A percentile compares a stretch with the other conserved stretches of the same genome.
Evolutionary conservation across 2,329 filamentous ascomycete genomes (phyloP).

Genomic region (Exophiala xenobiotica): DNA sequence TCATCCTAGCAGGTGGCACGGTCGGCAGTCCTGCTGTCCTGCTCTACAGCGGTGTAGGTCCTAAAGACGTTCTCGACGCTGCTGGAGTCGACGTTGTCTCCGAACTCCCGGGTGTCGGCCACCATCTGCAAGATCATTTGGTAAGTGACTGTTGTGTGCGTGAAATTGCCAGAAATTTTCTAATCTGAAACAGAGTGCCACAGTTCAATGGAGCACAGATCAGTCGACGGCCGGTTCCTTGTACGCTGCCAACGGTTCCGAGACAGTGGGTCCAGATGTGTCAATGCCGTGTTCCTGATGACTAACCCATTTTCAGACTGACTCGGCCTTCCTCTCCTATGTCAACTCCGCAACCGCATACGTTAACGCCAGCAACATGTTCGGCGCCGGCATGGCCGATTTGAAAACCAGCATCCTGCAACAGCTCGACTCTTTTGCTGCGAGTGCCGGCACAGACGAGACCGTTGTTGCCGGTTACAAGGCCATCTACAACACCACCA

Average conservation of each 20-base stretch:
- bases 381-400: constrained; percentile 21
- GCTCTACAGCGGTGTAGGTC: constrained; percentile 63
- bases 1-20: constrained; percentile 53
- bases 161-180: neutral
- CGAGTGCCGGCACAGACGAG: constrained; percentile 12
- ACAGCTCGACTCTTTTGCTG: constrained; percentile 11
- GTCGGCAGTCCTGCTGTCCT: constrained; percentile 66
- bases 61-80: constrained; percentile 52
- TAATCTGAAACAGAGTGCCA: constrained; percentile 32
- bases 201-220: constrained; percentile 34
- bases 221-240: constrained; percentile 35
- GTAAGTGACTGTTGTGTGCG: constrained; percentile 37
- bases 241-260: constrained; percentile 32
- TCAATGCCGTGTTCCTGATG: constrained; percentile 9
- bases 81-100: constrained; percentile 56
- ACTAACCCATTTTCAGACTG: constrained; percentile 4
- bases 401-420: constrained; percentile 14
- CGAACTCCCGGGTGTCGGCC: constrained; percentile 63
- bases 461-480: constrained; percentile 28
- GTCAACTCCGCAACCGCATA: constrained; percentile 27
- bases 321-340: constrained; percentile 28
- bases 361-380: constrained; percentile 23
- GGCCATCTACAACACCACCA: constrained; percentile 26
- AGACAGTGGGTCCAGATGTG: constrained; percentile 31
- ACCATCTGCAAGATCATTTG: constrained; percentile 64